Base-by-base conservation (phyloP, 176 grass and related monocot genomes). In the Zea luxurians region DNA sequence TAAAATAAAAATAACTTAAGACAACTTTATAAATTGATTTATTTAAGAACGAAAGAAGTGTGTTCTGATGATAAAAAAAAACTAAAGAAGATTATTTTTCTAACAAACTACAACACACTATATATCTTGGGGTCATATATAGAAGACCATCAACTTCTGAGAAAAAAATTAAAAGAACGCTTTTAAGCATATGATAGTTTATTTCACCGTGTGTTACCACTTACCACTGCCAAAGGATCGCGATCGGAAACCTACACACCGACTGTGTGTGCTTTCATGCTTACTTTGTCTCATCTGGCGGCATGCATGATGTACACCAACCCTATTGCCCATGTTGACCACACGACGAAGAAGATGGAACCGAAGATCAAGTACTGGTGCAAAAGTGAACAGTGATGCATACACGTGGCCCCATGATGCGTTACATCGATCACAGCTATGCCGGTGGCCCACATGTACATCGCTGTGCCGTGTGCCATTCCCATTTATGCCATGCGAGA, bases 341-440 rank as follows among this genome's bases (percentile, higher is more conserved):
- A 11, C 13, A 53, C 13, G 34, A 64, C 64, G 57, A 54, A 37
- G 37, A 37, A 37, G 37, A 37, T 41, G 0, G 40, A 60, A 58
- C 27, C 0, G 46, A 49, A 41, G 41, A 34, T 61, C 66, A 40
- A 16, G 4, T 16, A 54, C 66, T 55, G 53, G 53, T 55, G 53
- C 54, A 58, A 58, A 20, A 58, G 54, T 58, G 54, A 20, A n/a
- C 41, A 37, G 5, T 47, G 17, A 61, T 73, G 50, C 41, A 70
- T 2, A 58, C 17, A 18, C 27, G 15, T 1, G 64, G 53, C 5
- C 15, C 52, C 70, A 45, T 88, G 80, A 70, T 53, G 80, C 83
- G 86, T 69, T 78, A 40, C 70, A 75, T 79, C n/a, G n/a, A n/a
- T n/a, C 86, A 46, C 63, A n/a, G 76, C 21, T 38, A 45, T 70